Evolutionary conservation across 371 early-diverging fungal species (phyloP), one percentile per base, ranked within the genome.

Genomic region (Phascolomyces articulosus): DNA sequence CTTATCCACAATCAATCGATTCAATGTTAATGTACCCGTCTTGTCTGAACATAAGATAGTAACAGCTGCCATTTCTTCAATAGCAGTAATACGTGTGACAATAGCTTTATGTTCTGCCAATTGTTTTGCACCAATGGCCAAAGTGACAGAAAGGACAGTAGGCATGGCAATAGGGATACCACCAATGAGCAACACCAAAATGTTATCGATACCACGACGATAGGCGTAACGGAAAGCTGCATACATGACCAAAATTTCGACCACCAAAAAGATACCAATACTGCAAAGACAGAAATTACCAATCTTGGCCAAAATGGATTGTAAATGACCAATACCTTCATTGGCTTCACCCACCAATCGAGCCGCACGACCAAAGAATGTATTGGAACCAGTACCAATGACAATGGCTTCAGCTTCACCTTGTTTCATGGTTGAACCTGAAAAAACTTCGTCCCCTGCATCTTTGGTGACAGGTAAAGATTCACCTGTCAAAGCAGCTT

Each of bases 1-100:
- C 62, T 80, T 72, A 66, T 85, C 85, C 53, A 95, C 90, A 70
- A 83, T 87, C 79, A 96, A 89, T 81, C 93, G 91, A 87, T 96
- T 96, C 58, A 94, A 88, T 47, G 98, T 98, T 63, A 98, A 83
- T 21, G 98, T 98, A 59, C 98, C 98, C 13, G 98, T 98, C 87
- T 98, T 97, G 81, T 96, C 98, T 20, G 95, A 92, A 83, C 96
- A 96, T 66, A 98, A 92, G 61, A 96, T 92, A 64, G 90, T 89
- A 58, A 94, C 94, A 67, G 94, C 93, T 20, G 96, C 97, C 73
- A 98, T 87, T 65, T 94, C 94, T 81, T 97, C 98, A 58, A 96
- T 93, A 40, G 91, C 90, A 23, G 91, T 87, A 66, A 96, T 87
- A 53, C 90, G 90, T 27, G 94, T 88, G 38, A 96, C 96, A 65